Evolutionary conservation across 352 stramenopile genomes (phyloP), one percentile per base, ranked within the genome.

Genomic region (Globisporangium lucens): DNA sequence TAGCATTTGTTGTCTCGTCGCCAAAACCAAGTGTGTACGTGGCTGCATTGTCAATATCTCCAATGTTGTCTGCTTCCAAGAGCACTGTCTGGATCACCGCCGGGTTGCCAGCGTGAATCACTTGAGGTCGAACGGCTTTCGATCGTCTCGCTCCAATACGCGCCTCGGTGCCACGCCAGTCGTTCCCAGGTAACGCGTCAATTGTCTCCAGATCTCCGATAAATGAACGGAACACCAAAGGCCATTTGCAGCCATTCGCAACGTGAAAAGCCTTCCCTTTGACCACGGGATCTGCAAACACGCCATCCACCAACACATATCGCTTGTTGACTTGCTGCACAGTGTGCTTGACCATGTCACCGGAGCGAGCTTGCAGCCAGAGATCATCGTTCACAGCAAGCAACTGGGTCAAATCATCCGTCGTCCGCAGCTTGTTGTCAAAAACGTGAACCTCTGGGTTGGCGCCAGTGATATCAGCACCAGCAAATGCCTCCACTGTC

Each of bases 221-320:
- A 56, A 85, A 92, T 0, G 85, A 93, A 1, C 85, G 80, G 35
- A 94, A 94, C 2, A 90, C 74, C 15, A 94, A 69, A 9, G 79
- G 75, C 80, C 86, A 94, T 41, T 74, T 79, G 1, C 67, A 77
- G n/a, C 87, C 87, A 56, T 78, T 80, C 6, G 72, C 65, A 8
- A 78, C 66, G 22, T 83, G 65, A 13, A 79, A 79, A 0, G 73
- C 78, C 5, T 63, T 75, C 1, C 52, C 67, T 52, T 71, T 78
- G 3, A 87, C 47, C 56, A 93, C 70, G 2, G 53, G 68, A 4
- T 74, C 62, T 24, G 73, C 71, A 51, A 94, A 89, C 3, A 73
- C 67, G 1, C 85, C 87, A 15, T 61, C 75, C 2, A 93, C 83
- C 2, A 73, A 52, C 7, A 94, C 60, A 22, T 74, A 87, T 6